Base-by-base conservation (phyloP, 257 asterid genomes). In the Petunia axillaris region DNA sequence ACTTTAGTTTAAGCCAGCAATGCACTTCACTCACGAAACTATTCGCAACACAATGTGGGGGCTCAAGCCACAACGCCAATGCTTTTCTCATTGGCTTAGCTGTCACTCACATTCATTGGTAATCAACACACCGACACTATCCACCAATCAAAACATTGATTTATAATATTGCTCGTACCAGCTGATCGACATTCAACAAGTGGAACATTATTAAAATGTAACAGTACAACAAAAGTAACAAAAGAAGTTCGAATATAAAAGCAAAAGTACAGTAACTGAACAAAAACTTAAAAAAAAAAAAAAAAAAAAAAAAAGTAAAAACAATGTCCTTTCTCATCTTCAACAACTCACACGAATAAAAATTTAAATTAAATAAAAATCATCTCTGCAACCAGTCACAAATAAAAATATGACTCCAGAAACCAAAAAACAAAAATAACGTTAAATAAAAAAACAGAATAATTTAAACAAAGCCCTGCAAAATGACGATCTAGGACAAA, bases 401-500 rank as follows among this genome's bases (percentile, higher is more conserved):
- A 74, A 46, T 64, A 59, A 71, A 81, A 86, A 35, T 86, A 76
- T 25, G 82, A 75, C 88, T 63, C 88, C 70, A 76, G 43, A 71
- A 66, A 74, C 39, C 8, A 36, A 79, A 59, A 46, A 11, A 16
- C n/a, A 25, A 25, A 25, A 25, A 25, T 25, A 25, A 25, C 25
- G 25, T 25, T 25, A 25, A 25, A 25, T 25, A 83, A 48, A 6
- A 80, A 63, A 53, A 44, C 2, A 77, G 65, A 71, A 78, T 37
- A 83, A 90, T 83, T 44, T 39, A 85, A 79, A 52, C 82, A 80
- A 65, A 64, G 44, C 10, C 81, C 58, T 50, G 41, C 36, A 16
- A 84, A 89, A 85, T 86, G 86, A 88, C 92, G 75, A 76, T 75
- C 87, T 85, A 94, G 89, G 92, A 92, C 91, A 86, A 43, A 70